Evolutionary conservation across 495 filamentous ascomycete species (phyloP).

Genomic region (Cercophora sp.): DNA sequence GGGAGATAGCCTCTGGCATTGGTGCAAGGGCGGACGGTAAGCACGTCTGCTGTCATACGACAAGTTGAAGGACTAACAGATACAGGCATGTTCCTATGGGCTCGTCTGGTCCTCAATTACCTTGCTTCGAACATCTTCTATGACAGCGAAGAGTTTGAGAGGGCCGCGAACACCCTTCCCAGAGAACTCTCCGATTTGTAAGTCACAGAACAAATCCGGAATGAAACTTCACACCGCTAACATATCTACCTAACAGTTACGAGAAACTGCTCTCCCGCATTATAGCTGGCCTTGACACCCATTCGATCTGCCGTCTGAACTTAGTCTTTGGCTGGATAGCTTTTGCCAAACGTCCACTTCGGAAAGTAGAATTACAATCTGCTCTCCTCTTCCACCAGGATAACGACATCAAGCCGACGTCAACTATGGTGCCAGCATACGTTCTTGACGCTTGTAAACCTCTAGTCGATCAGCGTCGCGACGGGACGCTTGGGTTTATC

Average conservation of each 20-base stretch:
- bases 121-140: constrained; percentile 28
- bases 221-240: neutral
- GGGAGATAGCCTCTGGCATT: constrained; percentile 10
- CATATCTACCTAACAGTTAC: constrained; percentile 18
- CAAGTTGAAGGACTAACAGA: no score
- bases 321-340: constrained; percentile 32
- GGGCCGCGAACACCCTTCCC: constrained; percentile 24
- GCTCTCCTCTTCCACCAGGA: constrained; percentile 25
- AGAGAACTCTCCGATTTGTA: constrained; percentile 25
- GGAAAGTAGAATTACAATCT: constrained; percentile 26
- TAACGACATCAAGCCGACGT: neutral
- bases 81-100: constrained; percentile 34
- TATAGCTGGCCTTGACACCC: constrained; percentile 19
- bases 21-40: constrained; percentile 25
- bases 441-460: constrained; percentile 30
- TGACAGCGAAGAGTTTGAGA: constrained; percentile 21
- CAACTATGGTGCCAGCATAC: constrained; percentile 16
- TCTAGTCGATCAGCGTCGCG: constrained; percentile 23
- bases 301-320: constrained; percentile 22
- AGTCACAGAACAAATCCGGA: no score
- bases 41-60: no score
- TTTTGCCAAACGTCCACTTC: constrained; percentile 28
- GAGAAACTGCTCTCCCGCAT: constrained; percentile 21
- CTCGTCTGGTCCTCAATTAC: constrained; percentile 31
- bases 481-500: constrained; percentile 27